Evolutionary conservation across 768 basidiomycete species (phyloP).

Genomic region (Crucibulum laeve): DNA sequence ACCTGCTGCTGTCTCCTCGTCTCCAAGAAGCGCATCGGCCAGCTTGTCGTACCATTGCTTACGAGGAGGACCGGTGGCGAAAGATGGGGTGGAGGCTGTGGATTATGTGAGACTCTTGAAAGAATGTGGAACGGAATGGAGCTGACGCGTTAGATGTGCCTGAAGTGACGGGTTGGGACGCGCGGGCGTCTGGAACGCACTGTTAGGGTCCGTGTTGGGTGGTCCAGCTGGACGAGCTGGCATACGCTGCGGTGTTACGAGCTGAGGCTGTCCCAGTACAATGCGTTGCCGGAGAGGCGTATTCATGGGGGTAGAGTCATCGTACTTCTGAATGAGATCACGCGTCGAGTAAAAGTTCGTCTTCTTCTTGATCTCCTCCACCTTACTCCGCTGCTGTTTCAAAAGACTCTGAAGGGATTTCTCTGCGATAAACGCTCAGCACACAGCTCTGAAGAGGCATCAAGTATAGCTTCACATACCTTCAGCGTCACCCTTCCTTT

Average conservation of each 20-base stretch:
- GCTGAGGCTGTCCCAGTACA: slow-evolving; percentile 19
- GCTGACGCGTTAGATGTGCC: slow-evolving; percentile 23
- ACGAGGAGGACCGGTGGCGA: slow-evolving; percentile 42
- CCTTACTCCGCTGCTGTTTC: slow-evolving; percentile 75
- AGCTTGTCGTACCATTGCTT: slow-evolving; percentile 87
- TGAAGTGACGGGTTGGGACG: slow-evolving; percentile 15
- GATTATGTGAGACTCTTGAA: slow-evolving; percentile 5
- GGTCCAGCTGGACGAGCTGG: slow-evolving; percentile 16
- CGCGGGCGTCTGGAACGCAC: slow-evolving; percentile 17
- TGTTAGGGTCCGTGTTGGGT: slow-evolving; percentile 11
- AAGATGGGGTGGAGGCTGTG: slow-evolving; percentile 22
- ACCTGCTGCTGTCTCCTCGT: slow-evolving; percentile 49
- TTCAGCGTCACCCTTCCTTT: slow-evolving; percentile 73
- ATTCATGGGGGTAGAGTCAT: slow-evolving; percentile 43
- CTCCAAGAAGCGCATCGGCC: slow-evolving; percentile 83
- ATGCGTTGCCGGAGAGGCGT: slow-evolving; percentile 41
- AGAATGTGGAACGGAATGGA: neutral
- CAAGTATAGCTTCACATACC: slow-evolving; percentile 42
- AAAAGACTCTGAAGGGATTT: slow-evolving; percentile 69
- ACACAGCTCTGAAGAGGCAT: neutral
- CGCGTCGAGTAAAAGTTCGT: slow-evolving; percentile 94
- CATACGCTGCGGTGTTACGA: slow-evolving; percentile 27
- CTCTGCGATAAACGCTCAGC: slow-evolving; percentile 43
- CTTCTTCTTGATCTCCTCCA: slow-evolving; percentile 97
- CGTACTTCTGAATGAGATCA: slow-evolving; percentile 87